Conservation (phyloP, 495 filamentous ascomycete genomes). For the Extremus antarcticus region DNA sequence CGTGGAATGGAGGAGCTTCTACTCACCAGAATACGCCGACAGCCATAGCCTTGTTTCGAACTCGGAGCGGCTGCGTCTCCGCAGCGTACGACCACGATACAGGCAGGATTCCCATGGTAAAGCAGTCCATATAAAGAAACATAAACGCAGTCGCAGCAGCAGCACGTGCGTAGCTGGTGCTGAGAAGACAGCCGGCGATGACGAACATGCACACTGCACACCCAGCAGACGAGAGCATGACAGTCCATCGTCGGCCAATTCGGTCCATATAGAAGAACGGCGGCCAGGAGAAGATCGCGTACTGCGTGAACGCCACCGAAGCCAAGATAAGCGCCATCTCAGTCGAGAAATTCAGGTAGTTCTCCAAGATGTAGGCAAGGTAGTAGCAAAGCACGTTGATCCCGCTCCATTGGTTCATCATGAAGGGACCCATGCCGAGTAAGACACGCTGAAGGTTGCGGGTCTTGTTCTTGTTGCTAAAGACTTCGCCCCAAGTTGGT, state of each 20-base stretch:
- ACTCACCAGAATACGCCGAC: slow-evolving; percentile 4
- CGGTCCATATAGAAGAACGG: slow-evolving; percentile 6
- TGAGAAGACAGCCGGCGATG: slow-evolving; percentile 2
- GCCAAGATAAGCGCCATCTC: slow-evolving; percentile 3
- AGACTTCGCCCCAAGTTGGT: slow-evolving; percentile 9
- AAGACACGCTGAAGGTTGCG: slow-evolving; percentile 10
- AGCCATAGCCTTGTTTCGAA: slow-evolving; percentile 63
- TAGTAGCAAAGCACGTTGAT: slow-evolving; percentile 8
- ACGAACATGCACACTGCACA: slow-evolving; percentile 5
- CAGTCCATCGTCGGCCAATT: slow-evolving; percentile 3
- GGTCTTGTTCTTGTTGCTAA: slow-evolving; percentile 5
- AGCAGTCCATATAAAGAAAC: slow-evolving; percentile 29
- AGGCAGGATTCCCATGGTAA: slow-evolving; percentile 24
- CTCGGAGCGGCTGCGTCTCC: slow-evolving; percentile 55
- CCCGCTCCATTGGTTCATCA: slow-evolving; percentile 6
- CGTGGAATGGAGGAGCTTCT: too few species aligned
- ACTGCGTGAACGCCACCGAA: slow-evolving; percentile 7
- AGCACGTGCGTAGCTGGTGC: background rate
- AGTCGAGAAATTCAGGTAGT: background rate
- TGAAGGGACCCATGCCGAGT: slow-evolving; percentile 8
- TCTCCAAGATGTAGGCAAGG: slow-evolving; percentile 6
- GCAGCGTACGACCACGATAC: slow-evolving; percentile 42
- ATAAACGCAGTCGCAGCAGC: slow-evolving; percentile 16
- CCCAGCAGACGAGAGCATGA: slow-evolving; percentile 1
- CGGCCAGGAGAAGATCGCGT: slow-evolving; percentile 6